Evolutionary conservation across 495 filamentous ascomycete genomes (phyloP).

Genomic region (Aspergillus incahuasiensis): DNA sequence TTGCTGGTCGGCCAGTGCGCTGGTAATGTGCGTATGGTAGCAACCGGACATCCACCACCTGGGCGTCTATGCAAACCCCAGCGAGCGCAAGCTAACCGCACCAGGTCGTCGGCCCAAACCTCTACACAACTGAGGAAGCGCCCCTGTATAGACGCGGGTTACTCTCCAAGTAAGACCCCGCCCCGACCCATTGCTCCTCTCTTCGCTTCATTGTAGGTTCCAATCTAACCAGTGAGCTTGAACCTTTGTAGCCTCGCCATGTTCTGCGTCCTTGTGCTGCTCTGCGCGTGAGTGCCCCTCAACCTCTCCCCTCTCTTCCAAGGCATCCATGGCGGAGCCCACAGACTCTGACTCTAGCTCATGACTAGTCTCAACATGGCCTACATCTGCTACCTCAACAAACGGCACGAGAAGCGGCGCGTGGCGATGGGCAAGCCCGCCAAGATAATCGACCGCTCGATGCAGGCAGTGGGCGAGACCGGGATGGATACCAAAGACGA

Average conservation of each 20-base stretch:
- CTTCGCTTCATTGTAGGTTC: too few species aligned
- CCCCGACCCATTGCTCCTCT: too few species aligned
- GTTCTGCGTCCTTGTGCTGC: slow-evolving; percentile 48
- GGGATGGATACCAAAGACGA: slow-evolving; percentile 34
- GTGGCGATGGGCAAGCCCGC: slow-evolving; percentile 48
- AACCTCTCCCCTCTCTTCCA: neutral
- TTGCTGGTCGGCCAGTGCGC: slow-evolving; percentile 55
- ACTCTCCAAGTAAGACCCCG: slow-evolving; percentile 38
- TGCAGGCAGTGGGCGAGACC: slow-evolving; percentile 38
- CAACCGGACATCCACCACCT: too few species aligned
- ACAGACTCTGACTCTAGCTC: neutral
- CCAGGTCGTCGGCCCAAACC: slow-evolving; percentile 52
- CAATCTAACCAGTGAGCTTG: neutral
- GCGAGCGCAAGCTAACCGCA: too few species aligned
- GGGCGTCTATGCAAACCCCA: too few species aligned
- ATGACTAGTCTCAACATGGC: slow-evolving; percentile 30
- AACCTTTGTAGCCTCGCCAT: slow-evolving; percentile 38
- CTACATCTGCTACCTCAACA: slow-evolving; percentile 48
- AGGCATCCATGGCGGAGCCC: too few species aligned
- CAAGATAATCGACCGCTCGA: slow-evolving; percentile 34
- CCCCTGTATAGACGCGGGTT: slow-evolving; percentile 52
- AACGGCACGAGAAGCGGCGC: slow-evolving; percentile 42
- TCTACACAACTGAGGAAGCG: slow-evolving; percentile 53
- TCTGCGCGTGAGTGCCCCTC: slow-evolving; percentile 33
- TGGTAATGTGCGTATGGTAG: slow-evolving; percentile 52